Evolutionary conservation across 2,329 filamentous ascomycete genomes (phyloP).

Genomic region (Chrysoporthe cubensis): DNA sequence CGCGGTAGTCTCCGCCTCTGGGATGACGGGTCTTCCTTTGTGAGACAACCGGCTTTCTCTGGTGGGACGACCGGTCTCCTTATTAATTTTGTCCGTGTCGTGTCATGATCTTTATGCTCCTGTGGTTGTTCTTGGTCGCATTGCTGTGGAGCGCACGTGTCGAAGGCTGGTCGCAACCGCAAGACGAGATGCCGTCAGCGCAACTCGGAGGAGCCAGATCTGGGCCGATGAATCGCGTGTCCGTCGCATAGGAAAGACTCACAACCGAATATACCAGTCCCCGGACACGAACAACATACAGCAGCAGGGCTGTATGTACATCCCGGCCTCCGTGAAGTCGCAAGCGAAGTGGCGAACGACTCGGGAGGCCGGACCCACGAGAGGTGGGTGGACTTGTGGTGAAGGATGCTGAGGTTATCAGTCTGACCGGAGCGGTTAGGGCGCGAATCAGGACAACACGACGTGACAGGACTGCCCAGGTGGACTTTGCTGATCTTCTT

Average conservation of each 20-base stretch:
- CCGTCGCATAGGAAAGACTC: conserved; percentile 10
- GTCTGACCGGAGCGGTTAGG: background rate
- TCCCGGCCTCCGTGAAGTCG: background rate
- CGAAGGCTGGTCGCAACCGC: background rate
- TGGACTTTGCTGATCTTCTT: background rate
- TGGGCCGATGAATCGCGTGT: background rate
- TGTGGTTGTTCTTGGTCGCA: background rate
- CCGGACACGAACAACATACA: conserved; percentile 3
- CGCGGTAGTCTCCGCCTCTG: background rate
- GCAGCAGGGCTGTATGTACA: background rate
- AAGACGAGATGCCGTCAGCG: background rate
- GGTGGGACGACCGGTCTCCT: background rate
- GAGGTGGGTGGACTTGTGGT: background rate
- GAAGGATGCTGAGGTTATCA: background rate
- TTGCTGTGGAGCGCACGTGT: background rate
- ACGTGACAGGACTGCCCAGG: background rate
- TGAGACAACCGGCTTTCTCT: background rate
- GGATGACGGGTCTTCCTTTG: background rate
- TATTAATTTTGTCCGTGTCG: background rate
- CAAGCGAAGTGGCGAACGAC: background rate
- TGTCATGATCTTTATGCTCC: background rate
- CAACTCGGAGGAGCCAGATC: background rate
- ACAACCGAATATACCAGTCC: conserved; percentile 16
- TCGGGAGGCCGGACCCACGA: too few relatives aligned
- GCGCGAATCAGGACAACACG: background rate